Base-by-base conservation (phyloP, 2,329 filamentous ascomycete genomes). In the Aurifilum marmelostoma region DNA sequence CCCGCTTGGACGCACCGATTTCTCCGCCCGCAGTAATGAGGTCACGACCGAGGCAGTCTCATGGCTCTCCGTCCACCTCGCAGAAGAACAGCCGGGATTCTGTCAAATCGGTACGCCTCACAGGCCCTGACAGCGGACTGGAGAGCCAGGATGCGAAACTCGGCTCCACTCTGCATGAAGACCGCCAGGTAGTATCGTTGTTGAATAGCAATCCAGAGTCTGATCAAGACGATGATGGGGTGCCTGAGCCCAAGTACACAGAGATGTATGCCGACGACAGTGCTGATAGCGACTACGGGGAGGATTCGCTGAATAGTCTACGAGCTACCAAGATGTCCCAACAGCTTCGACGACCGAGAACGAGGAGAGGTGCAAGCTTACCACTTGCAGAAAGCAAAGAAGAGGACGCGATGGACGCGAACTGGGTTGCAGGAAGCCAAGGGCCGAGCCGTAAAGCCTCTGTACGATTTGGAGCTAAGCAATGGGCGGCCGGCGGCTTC, bases 231-330 rank as follows among this genome's bases (percentile, higher is more conserved):
- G 32, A 41, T 18, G 34, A 27, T 6, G 43, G 29, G n/a, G 63
- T 66, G 12, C 43, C 24, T 1, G 64, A 69, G 43, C 34, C 58
- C 8, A 54, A 52, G 32, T 67, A 65, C 54, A 24, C 65, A 21
- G 67, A 68, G 37, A 61, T 50, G 63, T 70, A 70, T 24, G 67
- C 67, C 11, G 69, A 71, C 24, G 69, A 71, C 18, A 50, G 54
- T 27, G 24, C 52, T 3, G 66, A 71, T 29, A 66, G 54, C 5
- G 63, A 70, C 47, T 68, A 71, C 29, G 60, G 21, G 16, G 56
- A 63, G 21, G 24, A 41, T 21, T 29, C 37, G 12, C 34, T 37
- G 2, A 41, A 27, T 7, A 66, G 63, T 24, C 39, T 66, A 39
- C 43, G 37, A 9, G 43, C 34, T 7, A 41, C 34, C 9, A 63